Evolutionary conservation across 495 filamentous ascomycete species (phyloP), one percentile per base, ranked within the genome.

Genomic region (Cercophora sp.): DNA sequence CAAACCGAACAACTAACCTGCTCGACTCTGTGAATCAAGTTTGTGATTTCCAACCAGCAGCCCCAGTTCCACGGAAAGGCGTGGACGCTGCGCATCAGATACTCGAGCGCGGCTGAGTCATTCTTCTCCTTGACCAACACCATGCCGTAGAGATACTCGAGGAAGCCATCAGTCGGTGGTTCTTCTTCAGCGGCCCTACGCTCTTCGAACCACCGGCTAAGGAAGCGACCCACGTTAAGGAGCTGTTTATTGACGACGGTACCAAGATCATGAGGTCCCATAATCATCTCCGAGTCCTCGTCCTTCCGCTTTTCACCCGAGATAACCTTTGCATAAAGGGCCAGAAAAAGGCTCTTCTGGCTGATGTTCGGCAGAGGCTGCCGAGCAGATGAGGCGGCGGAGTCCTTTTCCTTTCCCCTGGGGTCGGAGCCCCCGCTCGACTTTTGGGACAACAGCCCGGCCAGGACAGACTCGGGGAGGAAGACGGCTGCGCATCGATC

Each of bases 201-300:
- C 49, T 85, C 79, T 4, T 69, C 68, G 51, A 96, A 88, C 85
- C 87, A 92, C 19, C 75, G 76, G 58, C 95, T 83, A 29, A 99
- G 69, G 16, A 82, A 82, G n/a, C 83, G 78, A 10, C 84, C 82
- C 13, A 97, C 79, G 2, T 79, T 79, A 5, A 85, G 73, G 2
- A 97, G 67, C 66, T 96, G 88, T 58, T 86, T 87, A 65, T 99
- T 97, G 44, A 82, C 70, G 4, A 89, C 87, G 37, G 81, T 79
- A 0, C 89, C 91, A 13, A 87, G 83, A 67, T 99, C 94, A 26
- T 89, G 81, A 0, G 94, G 94, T 0, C 94, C 94, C 66, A 99
- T 77, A 5, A 99, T 87, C 89, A 96, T 97, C 71, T 99, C 94
- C 22, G 87, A 87, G 26, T 96, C 94, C 62, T 99, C 94, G 64